Evolutionary conservation across 2,329 filamentous ascomycete genomes (phyloP).

Genomic region (Diaporthe citriasiana): DNA sequence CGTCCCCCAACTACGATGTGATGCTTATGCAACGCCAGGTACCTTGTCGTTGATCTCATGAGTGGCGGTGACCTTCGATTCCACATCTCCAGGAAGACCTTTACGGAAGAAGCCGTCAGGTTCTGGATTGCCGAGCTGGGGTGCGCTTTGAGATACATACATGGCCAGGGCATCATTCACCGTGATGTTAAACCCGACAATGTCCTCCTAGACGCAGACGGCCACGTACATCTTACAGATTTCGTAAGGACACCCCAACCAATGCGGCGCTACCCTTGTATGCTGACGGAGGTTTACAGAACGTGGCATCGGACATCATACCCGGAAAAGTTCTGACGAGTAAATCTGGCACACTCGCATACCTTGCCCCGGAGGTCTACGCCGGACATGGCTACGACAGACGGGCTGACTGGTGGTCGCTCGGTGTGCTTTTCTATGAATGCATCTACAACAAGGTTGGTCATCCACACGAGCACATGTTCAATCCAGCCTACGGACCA

Average conservation of each 20-base stretch:
- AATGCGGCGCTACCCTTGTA: constrained; percentile 22
- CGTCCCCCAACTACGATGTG: not conserved
- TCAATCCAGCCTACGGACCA: not conserved
- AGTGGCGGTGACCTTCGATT: constrained; percentile 96
- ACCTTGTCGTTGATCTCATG: constrained; percentile 98
- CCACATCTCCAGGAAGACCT: constrained; percentile 97
- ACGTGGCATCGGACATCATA: constrained; percentile 94
- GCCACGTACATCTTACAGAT: constrained; percentile 96
- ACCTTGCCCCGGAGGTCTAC: constrained; percentile 96
- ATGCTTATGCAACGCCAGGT: constrained; percentile 67
- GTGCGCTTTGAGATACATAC: constrained; percentile 90
- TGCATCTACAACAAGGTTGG: constrained; percentile 98
- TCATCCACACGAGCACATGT: constrained; percentile 36
- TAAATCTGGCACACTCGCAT: constrained; percentile 96
- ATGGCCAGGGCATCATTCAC: constrained; percentile 89
- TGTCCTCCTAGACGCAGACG: constrained; percentile 87
- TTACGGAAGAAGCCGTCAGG: constrained; percentile 95
- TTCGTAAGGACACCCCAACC: constrained; percentile 75
- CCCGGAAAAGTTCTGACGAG: constrained; percentile 88
- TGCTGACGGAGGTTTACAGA: constrained; percentile 70
- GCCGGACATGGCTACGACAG: constrained; percentile 88
- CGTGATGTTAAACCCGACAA: constrained; percentile 95
- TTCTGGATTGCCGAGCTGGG: constrained; percentile 98
- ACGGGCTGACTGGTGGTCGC: constrained; percentile 98
- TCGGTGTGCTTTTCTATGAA: constrained; percentile 98